These are phyloP conservation scores for Mangifera indica DNA, from an alignment of 345 rosid genomes.

Conservation along the genomic window DNA sequence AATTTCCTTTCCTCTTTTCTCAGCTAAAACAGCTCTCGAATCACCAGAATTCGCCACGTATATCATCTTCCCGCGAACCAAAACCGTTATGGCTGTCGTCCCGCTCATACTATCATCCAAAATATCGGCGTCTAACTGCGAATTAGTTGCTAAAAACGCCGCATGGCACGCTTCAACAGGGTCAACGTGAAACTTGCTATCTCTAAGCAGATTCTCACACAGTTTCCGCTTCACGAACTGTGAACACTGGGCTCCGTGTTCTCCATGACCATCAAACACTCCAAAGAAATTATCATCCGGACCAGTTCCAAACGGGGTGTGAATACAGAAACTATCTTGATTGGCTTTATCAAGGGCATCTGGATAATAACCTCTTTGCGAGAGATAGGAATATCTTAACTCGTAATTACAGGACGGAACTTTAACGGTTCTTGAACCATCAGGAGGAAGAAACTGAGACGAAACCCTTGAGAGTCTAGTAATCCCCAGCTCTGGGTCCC, in stretches of 20 bases:
- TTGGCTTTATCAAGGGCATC: conserved; percentile 94
- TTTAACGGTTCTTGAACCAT: conserved; percentile 68
- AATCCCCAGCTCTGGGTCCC: conserved; percentile 68
- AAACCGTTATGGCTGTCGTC: conserved; percentile 84
- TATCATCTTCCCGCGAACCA: conserved; percentile 78
- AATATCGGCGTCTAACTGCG: conserved; percentile 69
- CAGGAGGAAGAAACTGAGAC: conserved; percentile 84
- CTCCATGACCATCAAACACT: conserved; percentile 98
- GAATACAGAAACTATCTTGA: conserved; percentile 95
- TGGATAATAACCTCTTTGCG: conserved; percentile 95
- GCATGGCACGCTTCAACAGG: conserved; percentile 76
- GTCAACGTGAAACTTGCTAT: conserved; percentile 55
- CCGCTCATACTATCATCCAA: conserved; percentile 97
- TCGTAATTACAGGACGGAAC: conserved; percentile 64
- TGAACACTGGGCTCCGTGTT: conserved; percentile 86
- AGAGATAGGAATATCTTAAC: conserved; percentile 68
- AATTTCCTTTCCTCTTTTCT: conserved; percentile 66
- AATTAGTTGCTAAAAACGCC: conserved; percentile 61
- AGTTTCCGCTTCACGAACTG: conserved; percentile 75
- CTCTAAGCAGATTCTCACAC: conserved; percentile 83
- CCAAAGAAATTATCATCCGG: conserved; percentile 82
- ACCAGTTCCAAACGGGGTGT: conserved; percentile 77
- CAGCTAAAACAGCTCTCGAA: conserved; percentile 89
- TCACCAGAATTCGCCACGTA: conserved; percentile 90
- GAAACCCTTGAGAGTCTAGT: conserved; percentile 89